A percentile compares a stretch with the other conserved stretches of the same genome.
Conservation (phyloP, 2,329 filamentous ascomycete genomes). For the Talaromyces pinophilus region DNA sequence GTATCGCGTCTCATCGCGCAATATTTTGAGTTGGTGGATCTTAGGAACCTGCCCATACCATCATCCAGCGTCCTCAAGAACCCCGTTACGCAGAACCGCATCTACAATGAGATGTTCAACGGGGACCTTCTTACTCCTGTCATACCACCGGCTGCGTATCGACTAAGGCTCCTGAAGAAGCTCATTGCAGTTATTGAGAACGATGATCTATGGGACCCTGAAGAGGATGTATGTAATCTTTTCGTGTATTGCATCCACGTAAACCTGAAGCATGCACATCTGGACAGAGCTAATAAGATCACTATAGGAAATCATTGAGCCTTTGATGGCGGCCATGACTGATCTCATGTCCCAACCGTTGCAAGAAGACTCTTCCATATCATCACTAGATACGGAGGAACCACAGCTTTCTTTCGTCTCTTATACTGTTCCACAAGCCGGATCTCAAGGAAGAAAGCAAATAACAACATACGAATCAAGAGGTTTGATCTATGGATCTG, state of each 20-base stretch:
- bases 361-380: conserved; percentile 54
- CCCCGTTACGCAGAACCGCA: conserved; percentile 62
- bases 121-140: conserved; percentile 54
- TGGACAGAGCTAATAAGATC: conserved; percentile 3
- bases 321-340: conserved; percentile 70
- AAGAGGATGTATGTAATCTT: conserved; percentile 69
- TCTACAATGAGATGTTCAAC: conserved; percentile 69
- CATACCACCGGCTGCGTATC: conserved; percentile 68
- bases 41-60: conserved; percentile 64
- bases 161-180: conserved; percentile 70
- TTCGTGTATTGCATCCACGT: not conserved
- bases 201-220: conserved; percentile 71
- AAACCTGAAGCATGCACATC: not conserved
- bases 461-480: conserved; percentile 54
- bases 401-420: conserved; percentile 75
- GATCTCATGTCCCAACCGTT: conserved; percentile 61
- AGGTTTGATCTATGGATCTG: conserved; percentile 58
- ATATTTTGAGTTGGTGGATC: conserved; percentile 74
- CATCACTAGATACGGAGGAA: conserved; percentile 61
- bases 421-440: conserved; percentile 54
- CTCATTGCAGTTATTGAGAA: conserved; percentile 70
- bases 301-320: conserved; percentile 75
- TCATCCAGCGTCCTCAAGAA: conserved; percentile 59
- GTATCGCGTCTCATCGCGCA: conserved; percentile 57
- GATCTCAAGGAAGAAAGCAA: conserved; percentile 11